Percentiles rank a stretch among this genome's conserved stretches.
phyloP scores from a whole-genome alignment of 2,329 filamentous ascomycete genomes.

The Colletotrichum aenigma region DNA sequence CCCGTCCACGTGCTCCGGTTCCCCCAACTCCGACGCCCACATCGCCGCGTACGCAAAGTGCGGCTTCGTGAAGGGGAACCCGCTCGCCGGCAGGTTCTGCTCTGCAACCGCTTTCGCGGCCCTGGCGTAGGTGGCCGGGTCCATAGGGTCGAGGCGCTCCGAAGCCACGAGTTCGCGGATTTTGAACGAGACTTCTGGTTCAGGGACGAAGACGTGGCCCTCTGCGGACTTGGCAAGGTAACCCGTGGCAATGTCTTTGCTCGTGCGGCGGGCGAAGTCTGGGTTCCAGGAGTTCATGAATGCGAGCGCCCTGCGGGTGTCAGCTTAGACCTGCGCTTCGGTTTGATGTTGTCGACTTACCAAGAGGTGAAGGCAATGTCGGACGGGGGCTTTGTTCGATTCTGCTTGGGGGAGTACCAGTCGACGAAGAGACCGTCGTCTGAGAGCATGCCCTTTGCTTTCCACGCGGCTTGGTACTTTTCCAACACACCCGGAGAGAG shows the following conservation, averaged over 20 bases:
- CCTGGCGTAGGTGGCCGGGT: neutral
- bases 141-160: neutral
- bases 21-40: conserved; percentile 37
- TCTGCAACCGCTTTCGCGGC: neutral
- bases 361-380: neutral
- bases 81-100: neutral
- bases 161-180: neutral
- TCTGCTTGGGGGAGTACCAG: conserved; percentile 7
- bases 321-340: accelerated
- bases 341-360: neutral
- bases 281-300: conserved; percentile 43
- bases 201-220: neutral
- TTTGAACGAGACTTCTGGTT: neutral
- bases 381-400: neutral
- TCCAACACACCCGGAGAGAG: conserved; percentile 28
- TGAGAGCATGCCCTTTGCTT: conserved; percentile 31
- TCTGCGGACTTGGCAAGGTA: neutral
- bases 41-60: conserved; percentile 31
- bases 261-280: conserved; percentile 17
- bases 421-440: conserved; percentile 27
- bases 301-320: conserved; percentile 20
- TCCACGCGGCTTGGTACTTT: conserved; percentile 40
- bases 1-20: conserved; percentile 17
- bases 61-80: neutral
- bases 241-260: neutral